Evolutionary conservation across 192 early-diverging fungal species (phyloP).

Genomic region (Coemansia sp.): DNA sequence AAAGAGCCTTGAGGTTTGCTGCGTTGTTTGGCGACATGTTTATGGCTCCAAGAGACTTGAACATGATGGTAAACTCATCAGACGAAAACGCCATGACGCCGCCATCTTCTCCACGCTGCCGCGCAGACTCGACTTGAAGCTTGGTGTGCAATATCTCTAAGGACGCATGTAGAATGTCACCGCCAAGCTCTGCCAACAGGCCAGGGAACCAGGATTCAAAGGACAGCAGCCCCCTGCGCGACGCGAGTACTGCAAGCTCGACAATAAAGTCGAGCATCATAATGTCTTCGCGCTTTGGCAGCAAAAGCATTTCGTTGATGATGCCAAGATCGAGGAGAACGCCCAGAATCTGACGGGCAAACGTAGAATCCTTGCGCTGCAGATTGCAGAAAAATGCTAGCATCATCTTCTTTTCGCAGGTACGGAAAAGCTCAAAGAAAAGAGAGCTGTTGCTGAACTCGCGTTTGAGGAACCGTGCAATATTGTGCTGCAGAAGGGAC

Average conservation of each 20-base stretch:
- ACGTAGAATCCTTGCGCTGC: slow-evolving; percentile 48
- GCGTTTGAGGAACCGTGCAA: slow-evolving; percentile 51
- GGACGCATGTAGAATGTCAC: slow-evolving; percentile 51
- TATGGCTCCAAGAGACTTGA: slow-evolving; percentile 41
- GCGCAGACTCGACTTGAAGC: slow-evolving; percentile 51
- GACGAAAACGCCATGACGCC: slow-evolving; percentile 35
- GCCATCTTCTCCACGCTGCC: slow-evolving; percentile 54
- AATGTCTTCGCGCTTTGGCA: slow-evolving; percentile 55
- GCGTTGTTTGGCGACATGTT: slow-evolving; percentile 56
- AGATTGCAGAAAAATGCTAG: slow-evolving; percentile 55
- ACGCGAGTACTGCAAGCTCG: slow-evolving; percentile 55
- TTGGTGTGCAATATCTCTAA: slow-evolving; percentile 57
- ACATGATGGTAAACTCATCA: slow-evolving; percentile 47
- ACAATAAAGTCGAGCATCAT: slow-evolving; percentile 57
- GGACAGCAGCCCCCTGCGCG: slow-evolving; percentile 51
- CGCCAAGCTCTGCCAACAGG: slow-evolving; percentile 48
- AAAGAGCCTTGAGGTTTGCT: slow-evolving; percentile 58
- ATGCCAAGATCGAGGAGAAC: slow-evolving; percentile 49
- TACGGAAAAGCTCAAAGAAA: slow-evolving; percentile 58
- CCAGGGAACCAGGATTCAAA: slow-evolving; percentile 57
- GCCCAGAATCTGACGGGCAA: slow-evolving; percentile 41
- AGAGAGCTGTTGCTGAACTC: slow-evolving; percentile 37
- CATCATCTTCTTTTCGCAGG: slow-evolving; percentile 54
- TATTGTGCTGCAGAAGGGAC: slow-evolving; percentile 52
- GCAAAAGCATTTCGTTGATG: slow-evolving; percentile 44